Conservation (phyloP, 768 basidiomycete genomes). For the Daedaleopsis nitida region DNA sequence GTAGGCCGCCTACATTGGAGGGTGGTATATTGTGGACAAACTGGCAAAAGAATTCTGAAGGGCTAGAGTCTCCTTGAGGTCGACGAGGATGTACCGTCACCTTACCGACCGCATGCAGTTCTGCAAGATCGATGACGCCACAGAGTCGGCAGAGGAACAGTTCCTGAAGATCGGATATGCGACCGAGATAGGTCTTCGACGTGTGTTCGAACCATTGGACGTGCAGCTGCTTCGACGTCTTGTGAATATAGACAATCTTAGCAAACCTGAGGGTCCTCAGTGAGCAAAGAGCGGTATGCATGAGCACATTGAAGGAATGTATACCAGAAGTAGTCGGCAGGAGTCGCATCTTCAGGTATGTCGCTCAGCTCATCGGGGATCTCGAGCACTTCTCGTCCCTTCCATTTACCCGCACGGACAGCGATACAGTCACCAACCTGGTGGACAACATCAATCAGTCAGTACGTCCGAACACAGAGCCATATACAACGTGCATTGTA, state of each 20-base stretch:
- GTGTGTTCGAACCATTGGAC: constrained; percentile 79
- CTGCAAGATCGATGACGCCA: constrained; percentile 37
- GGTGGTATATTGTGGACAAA: constrained; percentile 26
- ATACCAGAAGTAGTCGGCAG: constrained; percentile 70
- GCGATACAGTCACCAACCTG: constrained; percentile 69
- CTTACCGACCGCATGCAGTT: constrained; percentile 46
- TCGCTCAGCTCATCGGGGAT: constrained; percentile 38
- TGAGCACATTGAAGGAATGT: background rate
- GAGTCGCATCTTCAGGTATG: constrained; percentile 40
- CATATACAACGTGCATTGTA: constrained; percentile 34
- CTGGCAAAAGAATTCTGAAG: constrained; percentile 61
- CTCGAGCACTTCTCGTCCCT: constrained; percentile 33
- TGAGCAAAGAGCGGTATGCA: no score
- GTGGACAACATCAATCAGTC: background rate
- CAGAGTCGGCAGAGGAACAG: constrained; percentile 64
- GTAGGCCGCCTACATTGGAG: background rate
- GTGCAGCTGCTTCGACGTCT: constrained; percentile 49
- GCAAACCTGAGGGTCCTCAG: constrained; percentile 51
- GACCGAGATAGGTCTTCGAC: constrained; percentile 56
- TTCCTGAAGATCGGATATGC: constrained; percentile 64
- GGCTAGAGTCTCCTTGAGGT: constrained; percentile 26
- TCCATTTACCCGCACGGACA: constrained; percentile 42
- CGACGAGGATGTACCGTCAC: constrained; percentile 43
- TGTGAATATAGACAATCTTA: constrained; percentile 55
- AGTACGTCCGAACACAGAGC: background rate